Percentiles rank a stretch among this genome's conserved stretches.
These are phyloP conservation scores for Cetraspora pellucida DNA, from an alignment of 192 early-diverging fungal genomes.

Conservation along the genomic window DNA sequence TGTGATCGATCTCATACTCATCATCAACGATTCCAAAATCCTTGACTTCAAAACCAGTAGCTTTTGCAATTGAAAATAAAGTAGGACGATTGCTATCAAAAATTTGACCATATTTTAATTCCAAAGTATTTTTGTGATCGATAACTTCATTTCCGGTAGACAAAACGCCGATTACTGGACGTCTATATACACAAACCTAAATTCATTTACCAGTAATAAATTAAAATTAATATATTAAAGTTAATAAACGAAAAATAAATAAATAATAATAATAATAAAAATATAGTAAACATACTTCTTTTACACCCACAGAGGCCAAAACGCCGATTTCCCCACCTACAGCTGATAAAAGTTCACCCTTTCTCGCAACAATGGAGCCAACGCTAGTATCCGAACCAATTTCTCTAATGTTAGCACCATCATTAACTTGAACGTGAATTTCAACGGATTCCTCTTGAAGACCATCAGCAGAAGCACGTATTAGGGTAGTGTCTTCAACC, in stretches of 20 bases:
- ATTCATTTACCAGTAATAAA: not conserved
- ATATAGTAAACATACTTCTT: conserved; percentile 44
- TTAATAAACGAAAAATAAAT: not conserved
- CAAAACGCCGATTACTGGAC: conserved; percentile 77
- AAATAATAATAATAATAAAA: too few relatives aligned
- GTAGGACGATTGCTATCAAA: conserved; percentile 88
- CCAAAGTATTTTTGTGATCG: conserved; percentile 46
- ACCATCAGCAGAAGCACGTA: conserved; percentile 57
- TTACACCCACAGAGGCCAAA: conserved; percentile 76
- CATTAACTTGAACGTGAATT: conserved; percentile 46
- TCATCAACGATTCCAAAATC: conserved; percentile 81
- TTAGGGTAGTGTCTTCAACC: conserved; percentile 88
- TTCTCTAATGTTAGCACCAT: conserved; percentile 76
- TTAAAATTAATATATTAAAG: not conserved
- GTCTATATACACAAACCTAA: conserved; percentile 58
- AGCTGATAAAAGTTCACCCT: conserved; percentile 61
- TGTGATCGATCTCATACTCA: conserved; percentile 44
- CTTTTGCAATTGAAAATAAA: conserved; percentile 63
- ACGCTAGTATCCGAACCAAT: conserved; percentile 73
- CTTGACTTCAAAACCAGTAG: conserved; percentile 64
- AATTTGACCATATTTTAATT: conserved; percentile 63
- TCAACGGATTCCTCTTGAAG: conserved; percentile 58
- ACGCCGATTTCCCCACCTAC: conserved; percentile 86
- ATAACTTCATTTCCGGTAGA: conserved; percentile 91
- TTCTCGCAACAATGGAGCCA: conserved; percentile 63